Conservation (phyloP, 1,284 basidiomycete genomes). For the Melampsora americana region DNA sequence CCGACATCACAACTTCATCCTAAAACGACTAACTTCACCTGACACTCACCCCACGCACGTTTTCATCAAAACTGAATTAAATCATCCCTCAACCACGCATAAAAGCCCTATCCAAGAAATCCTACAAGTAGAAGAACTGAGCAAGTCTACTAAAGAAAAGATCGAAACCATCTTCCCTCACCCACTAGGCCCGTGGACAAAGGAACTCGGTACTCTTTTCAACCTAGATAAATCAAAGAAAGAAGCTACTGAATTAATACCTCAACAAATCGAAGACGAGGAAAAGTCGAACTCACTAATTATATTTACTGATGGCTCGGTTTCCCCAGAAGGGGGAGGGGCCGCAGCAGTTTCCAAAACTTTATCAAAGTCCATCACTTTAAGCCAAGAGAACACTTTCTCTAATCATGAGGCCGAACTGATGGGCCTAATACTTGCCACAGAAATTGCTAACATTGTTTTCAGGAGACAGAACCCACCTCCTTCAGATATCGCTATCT, state of each 20-base stretch:
- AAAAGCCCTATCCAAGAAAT: not conserved
- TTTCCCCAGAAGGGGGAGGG: too few relatives aligned
- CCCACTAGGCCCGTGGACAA: not conserved
- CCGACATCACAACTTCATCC: not conserved
- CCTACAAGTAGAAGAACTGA: not conserved
- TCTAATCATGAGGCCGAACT: constrained; percentile 13
- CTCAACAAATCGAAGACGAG: not conserved
- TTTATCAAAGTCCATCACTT: not conserved
- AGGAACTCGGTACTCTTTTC: not conserved
- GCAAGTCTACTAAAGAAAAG: not conserved
- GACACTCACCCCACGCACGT: not conserved
- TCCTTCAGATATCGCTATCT: not conserved
- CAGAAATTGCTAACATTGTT: not conserved
- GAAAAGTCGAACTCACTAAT: not conserved
- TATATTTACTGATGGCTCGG: constrained; percentile 19
- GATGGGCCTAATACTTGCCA: not conserved
- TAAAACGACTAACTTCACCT: not conserved
- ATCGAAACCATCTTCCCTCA: not conserved
- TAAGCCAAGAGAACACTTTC: not conserved
- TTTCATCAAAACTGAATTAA: not conserved
- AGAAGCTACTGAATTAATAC: not conserved
- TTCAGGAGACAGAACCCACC: not conserved
- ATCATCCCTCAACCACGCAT: not conserved
- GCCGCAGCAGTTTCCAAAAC: not conserved
- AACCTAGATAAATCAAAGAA: not conserved